Percentiles rank a stretch among this genome's conserved stretches.
Conservation (phyloP, 164 flowering plant species). For the Warburgia ugandensis region DNA sequence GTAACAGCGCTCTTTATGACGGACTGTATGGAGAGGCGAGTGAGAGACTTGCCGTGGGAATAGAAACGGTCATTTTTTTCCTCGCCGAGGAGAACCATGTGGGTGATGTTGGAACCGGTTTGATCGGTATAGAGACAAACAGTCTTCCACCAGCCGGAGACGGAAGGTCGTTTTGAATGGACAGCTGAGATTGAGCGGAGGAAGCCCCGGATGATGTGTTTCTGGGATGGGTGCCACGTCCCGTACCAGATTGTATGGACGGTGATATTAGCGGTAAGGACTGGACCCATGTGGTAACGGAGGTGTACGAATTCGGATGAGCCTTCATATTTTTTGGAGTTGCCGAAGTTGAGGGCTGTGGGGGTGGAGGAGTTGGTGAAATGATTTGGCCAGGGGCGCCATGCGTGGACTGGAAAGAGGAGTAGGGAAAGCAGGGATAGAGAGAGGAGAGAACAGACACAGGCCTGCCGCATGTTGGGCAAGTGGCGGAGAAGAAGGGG, state of each 20-base stretch:
- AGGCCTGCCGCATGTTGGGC: no score
- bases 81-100: constrained; percentile 39
- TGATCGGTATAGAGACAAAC: constrained; percentile 81
- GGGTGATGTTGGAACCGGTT: constrained; percentile 69
- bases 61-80: constrained; percentile 85
- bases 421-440: constrained; percentile 11
- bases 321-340: constrained; percentile 55
- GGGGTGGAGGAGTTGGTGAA: constrained; percentile 12
- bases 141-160: constrained; percentile 80
- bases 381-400: constrained; percentile 57
- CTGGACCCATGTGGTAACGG: constrained; percentile 77
- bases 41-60: constrained; percentile 79
- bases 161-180: constrained; percentile 42
- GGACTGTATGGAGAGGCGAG: constrained; percentile 70
- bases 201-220: constrained; percentile 63
- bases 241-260: constrained; percentile 80
- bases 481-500: background rate
- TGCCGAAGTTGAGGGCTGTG: constrained; percentile 16
- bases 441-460: no score
- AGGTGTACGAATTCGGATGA: constrained; percentile 64
- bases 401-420: constrained; percentile 15
- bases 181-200: constrained; percentile 57
- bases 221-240: constrained; percentile 43
- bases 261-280: constrained; percentile 60
- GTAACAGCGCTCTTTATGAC: constrained; percentile 74